A percentile compares a stretch with the other conserved stretches of the same genome.
These are phyloP conservation scores for Porogramme epimiltina DNA, from an alignment of 1,284 basidiomycete species.

Conservation along the genomic window DNA sequence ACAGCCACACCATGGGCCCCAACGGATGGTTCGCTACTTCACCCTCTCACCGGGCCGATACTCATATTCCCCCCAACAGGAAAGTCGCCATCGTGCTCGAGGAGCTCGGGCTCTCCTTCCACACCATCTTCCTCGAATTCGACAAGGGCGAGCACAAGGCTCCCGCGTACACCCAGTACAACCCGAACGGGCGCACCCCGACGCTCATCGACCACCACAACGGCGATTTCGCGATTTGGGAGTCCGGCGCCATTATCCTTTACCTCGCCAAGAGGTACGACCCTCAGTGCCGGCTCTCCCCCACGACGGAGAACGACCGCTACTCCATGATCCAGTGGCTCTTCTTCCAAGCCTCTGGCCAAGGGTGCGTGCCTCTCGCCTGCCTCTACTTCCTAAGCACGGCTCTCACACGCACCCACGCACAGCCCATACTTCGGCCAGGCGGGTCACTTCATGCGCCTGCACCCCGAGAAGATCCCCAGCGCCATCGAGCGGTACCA, in stretches of 20 bases:
- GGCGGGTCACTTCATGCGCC: conserved; percentile 30
- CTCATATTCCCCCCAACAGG: neutral
- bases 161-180: conserved; percentile 50
- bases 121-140: conserved; percentile 36
- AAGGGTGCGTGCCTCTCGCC: conserved; percentile 19
- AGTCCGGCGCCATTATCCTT: conserved; percentile 35
- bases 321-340: conserved; percentile 25
- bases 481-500: conserved; percentile 34
- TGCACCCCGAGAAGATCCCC: conserved; percentile 28
- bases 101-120: conserved; percentile 24
- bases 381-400: neutral
- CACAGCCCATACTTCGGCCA: conserved; percentile 28
- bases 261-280: conserved; percentile 30
- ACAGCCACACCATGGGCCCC: conserved; percentile 23
- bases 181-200: conserved; percentile 61
- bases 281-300: conserved; percentile 19
- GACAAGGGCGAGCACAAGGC: conserved; percentile 48
- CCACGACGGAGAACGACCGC: conserved; percentile 19
- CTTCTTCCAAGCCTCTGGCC: conserved; percentile 30
- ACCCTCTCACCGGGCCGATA: no score
- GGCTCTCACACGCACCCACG: neutral
- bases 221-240: conserved; percentile 48
- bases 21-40: conserved; percentile 21
- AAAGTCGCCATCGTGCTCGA: conserved; percentile 34
- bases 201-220: conserved; percentile 41